These are phyloP conservation scores for Paramecium caudatum DNA, from an alignment of 73 alveolate species.

Conservation along the genomic window DNA sequence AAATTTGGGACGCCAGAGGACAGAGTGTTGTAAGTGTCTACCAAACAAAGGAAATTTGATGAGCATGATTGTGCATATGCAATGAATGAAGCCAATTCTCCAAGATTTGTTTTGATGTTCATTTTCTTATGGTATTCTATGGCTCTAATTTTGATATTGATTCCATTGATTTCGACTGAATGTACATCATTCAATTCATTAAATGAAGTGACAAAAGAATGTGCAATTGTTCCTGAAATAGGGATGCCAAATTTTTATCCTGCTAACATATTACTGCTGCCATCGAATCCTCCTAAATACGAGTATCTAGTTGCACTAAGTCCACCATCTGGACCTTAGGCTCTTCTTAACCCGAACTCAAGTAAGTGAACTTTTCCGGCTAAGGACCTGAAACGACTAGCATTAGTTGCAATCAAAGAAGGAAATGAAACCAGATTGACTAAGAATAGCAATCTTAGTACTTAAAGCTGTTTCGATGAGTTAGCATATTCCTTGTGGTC, in stretches of 20 bases:
- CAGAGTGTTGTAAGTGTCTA: conserved; percentile 83
- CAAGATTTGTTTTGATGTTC: conserved; percentile 68
- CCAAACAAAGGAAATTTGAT: conserved; percentile 77
- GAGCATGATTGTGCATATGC: conserved; percentile 85
- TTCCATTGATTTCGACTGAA: conserved; percentile 79
- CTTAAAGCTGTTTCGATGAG: conserved; percentile 84
- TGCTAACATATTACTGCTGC: conserved; percentile 87
- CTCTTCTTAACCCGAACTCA: conserved; percentile 94
- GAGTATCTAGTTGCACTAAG: conserved; percentile 88
- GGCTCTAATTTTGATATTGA: conserved; percentile 78
- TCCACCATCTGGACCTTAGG: conserved; percentile 97
- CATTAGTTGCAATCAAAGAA: conserved; percentile 90
- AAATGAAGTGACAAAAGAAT: conserved; percentile 86
- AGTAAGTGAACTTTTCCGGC: conserved; percentile 85
- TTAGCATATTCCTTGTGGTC: conserved; percentile 83
- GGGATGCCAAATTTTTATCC: conserved; percentile 86
- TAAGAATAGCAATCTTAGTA: no score
- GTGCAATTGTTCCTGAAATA: conserved; percentile 92
- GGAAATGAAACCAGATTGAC: conserved; percentile 90
- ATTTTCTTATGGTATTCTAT: conserved; percentile 79
- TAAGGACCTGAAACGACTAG: conserved; percentile 84
- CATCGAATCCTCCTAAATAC: conserved; percentile 92
- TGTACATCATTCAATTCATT: conserved; percentile 77
- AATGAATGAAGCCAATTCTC: conserved; percentile 85
- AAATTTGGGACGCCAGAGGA: conserved; percentile 85